These are phyloP conservation scores for Nigrospora sphaerica DNA, from an alignment of 2,329 filamentous ascomycete species.

Conservation along the genomic window DNA sequence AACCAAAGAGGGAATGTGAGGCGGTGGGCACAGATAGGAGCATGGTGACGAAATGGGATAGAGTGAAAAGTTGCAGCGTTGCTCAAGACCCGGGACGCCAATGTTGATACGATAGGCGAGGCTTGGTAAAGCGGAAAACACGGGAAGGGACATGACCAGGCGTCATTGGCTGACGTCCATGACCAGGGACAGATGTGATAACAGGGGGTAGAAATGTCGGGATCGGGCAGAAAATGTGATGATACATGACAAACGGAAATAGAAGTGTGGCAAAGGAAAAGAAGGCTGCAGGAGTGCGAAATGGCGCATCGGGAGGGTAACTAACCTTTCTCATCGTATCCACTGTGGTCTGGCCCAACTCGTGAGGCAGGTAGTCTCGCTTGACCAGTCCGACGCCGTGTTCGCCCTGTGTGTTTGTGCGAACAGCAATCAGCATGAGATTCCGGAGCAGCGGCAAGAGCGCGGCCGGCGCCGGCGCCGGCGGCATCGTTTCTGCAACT, in stretches of 20 bases:
- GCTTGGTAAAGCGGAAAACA: no score
- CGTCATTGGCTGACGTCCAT: no score
- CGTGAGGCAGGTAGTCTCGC: slow-evolving; percentile 73
- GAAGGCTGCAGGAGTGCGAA: neutral
- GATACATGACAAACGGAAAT: neutral
- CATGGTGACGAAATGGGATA: no score
- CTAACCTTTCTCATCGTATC: slow-evolving; percentile 75
- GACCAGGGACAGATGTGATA: no score
- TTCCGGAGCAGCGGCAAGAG: slow-evolving; percentile 1
- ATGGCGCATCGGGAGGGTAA: slow-evolving; percentile 3
- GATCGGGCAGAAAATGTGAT: no score
- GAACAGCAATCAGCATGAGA: neutral
- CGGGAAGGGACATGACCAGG: no score
- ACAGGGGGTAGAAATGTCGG: no score
- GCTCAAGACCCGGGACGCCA: no score
- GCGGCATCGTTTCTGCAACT: slow-evolving; percentile 10
- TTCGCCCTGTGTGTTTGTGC: slow-evolving; percentile 50
- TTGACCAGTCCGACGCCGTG: slow-evolving; percentile 81
- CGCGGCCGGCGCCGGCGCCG: neutral
- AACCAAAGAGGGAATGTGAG: no score
- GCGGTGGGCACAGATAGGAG: no score
- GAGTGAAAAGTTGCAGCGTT: no score
- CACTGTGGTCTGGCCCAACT: slow-evolving; percentile 67
- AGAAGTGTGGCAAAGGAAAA: neutral
- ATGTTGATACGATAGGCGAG: no score